Conservation (phyloP, 108 stramenopile species). For the Skeletonema potamos region DNA sequence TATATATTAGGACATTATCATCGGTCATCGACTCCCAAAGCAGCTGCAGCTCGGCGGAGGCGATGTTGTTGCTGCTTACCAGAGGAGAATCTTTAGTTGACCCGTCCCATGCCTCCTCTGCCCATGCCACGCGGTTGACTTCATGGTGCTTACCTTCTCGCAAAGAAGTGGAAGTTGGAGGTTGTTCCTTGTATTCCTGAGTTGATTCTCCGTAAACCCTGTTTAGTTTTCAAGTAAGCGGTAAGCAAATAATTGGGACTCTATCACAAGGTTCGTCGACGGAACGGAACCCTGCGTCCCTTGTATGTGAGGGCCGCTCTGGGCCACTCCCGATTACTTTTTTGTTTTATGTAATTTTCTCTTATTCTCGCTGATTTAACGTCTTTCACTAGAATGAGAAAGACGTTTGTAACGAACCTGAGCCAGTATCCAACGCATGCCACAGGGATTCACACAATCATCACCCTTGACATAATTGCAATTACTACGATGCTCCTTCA, state of each 20-base stretch:
- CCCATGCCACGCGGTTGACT: too few relatives aligned
- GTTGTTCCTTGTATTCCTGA: background rate
- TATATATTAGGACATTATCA: too few relatives aligned
- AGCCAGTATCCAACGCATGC: background rate
- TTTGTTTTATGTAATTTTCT: background rate
- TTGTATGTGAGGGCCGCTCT: too few relatives aligned
- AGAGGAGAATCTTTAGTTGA: too few relatives aligned
- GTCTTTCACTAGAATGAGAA: background rate
- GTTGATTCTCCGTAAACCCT: background rate
- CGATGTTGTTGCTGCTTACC: too few relatives aligned
- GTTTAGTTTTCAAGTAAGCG: background rate
- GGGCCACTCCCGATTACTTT: background rate
- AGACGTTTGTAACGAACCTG: background rate
- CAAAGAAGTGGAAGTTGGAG: conserved; percentile 32
- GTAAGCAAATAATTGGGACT: background rate
- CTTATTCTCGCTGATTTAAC: background rate
- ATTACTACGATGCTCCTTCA: background rate
- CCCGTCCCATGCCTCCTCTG: too few relatives aligned
- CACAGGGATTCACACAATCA: background rate
- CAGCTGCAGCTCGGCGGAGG: too few relatives aligned
- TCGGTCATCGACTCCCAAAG: too few relatives aligned
- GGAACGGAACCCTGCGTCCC: background rate
- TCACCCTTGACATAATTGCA: background rate
- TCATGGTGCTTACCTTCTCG: conserved; percentile 40
- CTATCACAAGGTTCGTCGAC: too few relatives aligned